These are phyloP conservation scores for Mitragyna speciosa DNA, from an alignment of 257 asterid species.

Conservation along the genomic window DNA sequence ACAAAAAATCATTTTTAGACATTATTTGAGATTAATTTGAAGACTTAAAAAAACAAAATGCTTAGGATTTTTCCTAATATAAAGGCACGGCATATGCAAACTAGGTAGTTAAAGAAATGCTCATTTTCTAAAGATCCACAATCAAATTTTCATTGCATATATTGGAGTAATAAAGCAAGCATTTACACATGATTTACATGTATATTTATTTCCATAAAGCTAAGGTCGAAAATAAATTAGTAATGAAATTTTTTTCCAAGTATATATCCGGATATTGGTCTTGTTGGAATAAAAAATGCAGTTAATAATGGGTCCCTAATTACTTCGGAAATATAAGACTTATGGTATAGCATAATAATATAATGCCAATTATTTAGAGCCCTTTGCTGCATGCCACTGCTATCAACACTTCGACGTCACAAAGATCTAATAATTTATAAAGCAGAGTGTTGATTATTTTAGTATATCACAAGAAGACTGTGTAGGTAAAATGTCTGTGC, in stretches of 20 bases:
- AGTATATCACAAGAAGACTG: conserved; percentile 2
- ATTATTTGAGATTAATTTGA: background rate
- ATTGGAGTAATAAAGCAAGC: background rate
- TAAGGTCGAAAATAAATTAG: background rate
- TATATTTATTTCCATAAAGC: background rate
- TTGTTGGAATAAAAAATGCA: background rate
- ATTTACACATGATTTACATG: background rate
- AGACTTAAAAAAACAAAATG: background rate
- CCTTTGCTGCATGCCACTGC: background rate
- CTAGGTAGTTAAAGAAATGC: background rate
- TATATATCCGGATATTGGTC: background rate
- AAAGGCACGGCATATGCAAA: background rate
- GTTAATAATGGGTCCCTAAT: background rate
- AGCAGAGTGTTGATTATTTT: background rate
- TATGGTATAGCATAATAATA: background rate
- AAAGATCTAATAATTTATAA: background rate
- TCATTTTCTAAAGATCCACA: background rate
- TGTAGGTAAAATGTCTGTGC: conserved; percentile 7
- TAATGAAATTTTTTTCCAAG: background rate
- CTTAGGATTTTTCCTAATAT: background rate
- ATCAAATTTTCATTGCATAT: background rate
- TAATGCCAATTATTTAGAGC: background rate
- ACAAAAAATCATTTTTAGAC: background rate
- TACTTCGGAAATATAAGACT: background rate
- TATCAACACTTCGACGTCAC: too few relatives aligned